Evolutionary conservation across 345 rosid genomes (phyloP).

Genomic region (Nephelium lappaceum): DNA sequence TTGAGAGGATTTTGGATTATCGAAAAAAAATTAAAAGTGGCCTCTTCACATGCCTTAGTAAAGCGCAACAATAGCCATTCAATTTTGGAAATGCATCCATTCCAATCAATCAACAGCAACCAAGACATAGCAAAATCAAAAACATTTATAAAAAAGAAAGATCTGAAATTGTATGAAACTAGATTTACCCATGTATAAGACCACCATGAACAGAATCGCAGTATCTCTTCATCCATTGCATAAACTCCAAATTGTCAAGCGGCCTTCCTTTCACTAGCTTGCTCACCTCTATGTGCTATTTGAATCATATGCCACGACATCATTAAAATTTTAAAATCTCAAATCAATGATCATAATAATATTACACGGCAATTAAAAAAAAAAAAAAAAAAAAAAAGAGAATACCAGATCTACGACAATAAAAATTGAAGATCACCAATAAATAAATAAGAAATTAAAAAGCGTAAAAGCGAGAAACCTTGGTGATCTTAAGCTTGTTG

Average conservation of each 20-base stretch:
- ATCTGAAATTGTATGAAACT: constrained; percentile 2
- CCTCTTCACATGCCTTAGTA: not conserved
- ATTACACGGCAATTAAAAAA: not conserved
- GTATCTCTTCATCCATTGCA: constrained; percentile 98
- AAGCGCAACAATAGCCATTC: not conserved
- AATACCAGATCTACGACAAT: not conserved
- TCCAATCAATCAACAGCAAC: not conserved
- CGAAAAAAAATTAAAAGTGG: no score
- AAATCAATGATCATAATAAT: not conserved
- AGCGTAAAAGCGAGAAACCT: constrained; percentile 42
- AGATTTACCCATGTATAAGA: constrained; percentile 47
- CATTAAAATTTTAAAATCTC: not conserved
- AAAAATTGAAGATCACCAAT: no score
- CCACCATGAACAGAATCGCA: constrained; percentile 87
- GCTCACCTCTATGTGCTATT: constrained; percentile 86
- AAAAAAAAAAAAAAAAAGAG: not conserved
- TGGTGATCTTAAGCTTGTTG: constrained; percentile 91
- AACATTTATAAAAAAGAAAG: not conserved
- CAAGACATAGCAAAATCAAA: not conserved
- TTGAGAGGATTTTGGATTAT: no score
- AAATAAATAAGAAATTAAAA: not conserved
- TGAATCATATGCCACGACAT: not conserved
- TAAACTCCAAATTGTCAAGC: constrained; percentile 94
- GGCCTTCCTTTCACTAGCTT: constrained; percentile 96
- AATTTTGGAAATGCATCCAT: not conserved